Conservation (phyloP, 1,284 basidiomycete species). For the Moesziomyces sp. region DNA sequence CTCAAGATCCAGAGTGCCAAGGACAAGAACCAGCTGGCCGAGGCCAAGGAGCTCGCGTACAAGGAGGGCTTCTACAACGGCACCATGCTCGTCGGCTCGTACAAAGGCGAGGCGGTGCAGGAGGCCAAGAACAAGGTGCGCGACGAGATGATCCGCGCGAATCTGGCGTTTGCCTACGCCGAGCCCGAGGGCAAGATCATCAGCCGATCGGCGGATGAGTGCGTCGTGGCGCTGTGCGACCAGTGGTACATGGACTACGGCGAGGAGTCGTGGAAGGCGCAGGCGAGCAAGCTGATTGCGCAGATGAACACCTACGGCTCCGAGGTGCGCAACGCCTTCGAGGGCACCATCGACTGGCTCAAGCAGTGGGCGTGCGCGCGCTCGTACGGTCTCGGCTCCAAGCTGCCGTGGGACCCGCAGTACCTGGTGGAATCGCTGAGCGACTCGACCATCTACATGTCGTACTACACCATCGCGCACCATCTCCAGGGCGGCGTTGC, state of each 20-base stretch:
- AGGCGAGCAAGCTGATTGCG: slow-evolving; percentile 84
- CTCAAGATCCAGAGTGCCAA: slow-evolving; percentile 96
- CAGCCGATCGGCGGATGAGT: slow-evolving; percentile 91
- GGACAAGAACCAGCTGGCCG: slow-evolving; percentile 82
- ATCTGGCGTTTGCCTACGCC: slow-evolving; percentile 87
- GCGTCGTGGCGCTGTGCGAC: slow-evolving; percentile 96
- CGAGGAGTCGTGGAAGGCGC: slow-evolving; percentile 84
- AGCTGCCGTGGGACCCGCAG: slow-evolving; percentile 94
- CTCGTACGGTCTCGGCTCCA: slow-evolving; percentile 94
- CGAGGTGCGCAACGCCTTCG: slow-evolving; percentile 92
- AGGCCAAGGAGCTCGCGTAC: slow-evolving; percentile 97
- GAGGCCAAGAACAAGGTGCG: slow-evolving; percentile 91
- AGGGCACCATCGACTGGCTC: slow-evolving; percentile 91
- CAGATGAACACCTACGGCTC: slow-evolving; percentile 88
- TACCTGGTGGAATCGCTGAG: slow-evolving; percentile 97
- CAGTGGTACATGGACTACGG: slow-evolving; percentile 99
- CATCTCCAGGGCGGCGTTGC: slow-evolving; percentile 72
- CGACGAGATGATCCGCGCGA: slow-evolving; percentile 81
- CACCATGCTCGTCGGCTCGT: slow-evolving; percentile 87
- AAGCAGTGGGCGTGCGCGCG: slow-evolving; percentile 99
- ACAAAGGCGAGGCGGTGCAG: slow-evolving; percentile 85
- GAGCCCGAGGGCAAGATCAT: slow-evolving; percentile 95
- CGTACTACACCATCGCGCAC: slow-evolving; percentile 90
- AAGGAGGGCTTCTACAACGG: slow-evolving; percentile 98
- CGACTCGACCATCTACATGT: slow-evolving; percentile 99